Conservation (phyloP, 768 basidiomycete genomes). For the Termitomyces eurrhizus region DNA sequence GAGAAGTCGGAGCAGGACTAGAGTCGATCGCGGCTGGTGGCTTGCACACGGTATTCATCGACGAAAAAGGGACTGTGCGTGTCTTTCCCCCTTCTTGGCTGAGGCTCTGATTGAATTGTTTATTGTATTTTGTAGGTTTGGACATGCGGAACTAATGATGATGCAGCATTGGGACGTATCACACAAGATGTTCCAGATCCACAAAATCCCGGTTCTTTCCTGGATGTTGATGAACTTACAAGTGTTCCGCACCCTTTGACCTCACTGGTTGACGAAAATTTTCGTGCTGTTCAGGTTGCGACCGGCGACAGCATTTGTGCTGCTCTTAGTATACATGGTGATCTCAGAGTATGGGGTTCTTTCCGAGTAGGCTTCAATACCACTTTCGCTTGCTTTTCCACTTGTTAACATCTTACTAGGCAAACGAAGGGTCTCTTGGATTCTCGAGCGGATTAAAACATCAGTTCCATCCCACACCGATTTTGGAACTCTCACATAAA, state of each 20-base stretch:
- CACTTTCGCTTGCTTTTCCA: not conserved
- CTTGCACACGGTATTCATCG: slow-evolving; percentile 84
- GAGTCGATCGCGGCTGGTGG: slow-evolving; percentile 82
- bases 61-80: slow-evolving; percentile 87
- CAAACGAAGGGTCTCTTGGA: slow-evolving; percentile 78
- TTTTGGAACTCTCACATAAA: slow-evolving; percentile 56
- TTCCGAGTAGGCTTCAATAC: slow-evolving; percentile 64
- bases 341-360: slow-evolving; percentile 82
- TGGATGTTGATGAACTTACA: slow-evolving; percentile 53
- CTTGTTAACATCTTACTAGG: slow-evolving; percentile 34
- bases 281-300: slow-evolving; percentile 78
- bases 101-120: not conserved
- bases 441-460: slow-evolving; percentile 66
- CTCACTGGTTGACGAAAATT: slow-evolving; percentile 69
- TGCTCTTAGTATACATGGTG: slow-evolving; percentile 75
- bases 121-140: slow-evolving; percentile 52
- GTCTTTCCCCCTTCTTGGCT: not conserved
- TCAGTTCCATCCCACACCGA: slow-evolving; percentile 62
- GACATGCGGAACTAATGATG: slow-evolving; percentile 86
- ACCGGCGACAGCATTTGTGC: slow-evolving; percentile 89
- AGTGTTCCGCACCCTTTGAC: slow-evolving; percentile 64
- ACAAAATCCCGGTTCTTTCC: slow-evolving; percentile 50
- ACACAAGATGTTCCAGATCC: slow-evolving; percentile 63
- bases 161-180: slow-evolving; percentile 80
- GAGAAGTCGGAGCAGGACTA: slow-evolving; percentile 71